Evolutionary conservation across 2,329 filamentous ascomycete species (phyloP).

Genomic region (Tolypocladium inflatum): DNA sequence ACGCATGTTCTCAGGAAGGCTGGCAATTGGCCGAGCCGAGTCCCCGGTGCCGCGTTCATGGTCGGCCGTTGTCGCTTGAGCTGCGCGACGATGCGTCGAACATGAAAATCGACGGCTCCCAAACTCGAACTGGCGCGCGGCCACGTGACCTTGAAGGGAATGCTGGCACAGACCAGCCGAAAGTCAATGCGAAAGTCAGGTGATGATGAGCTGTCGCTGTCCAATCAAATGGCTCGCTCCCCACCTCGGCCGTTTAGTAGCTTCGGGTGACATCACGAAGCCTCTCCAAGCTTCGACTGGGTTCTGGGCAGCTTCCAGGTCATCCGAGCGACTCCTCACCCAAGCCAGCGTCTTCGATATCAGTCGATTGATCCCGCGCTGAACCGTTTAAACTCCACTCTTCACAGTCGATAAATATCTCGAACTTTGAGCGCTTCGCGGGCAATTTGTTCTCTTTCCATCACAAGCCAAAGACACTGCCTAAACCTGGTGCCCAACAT

Average conservation of each 20-base stretch:
- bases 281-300: slow-evolving; percentile 20
- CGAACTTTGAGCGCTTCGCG: not conserved
- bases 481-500: slow-evolving; percentile 1
- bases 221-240: slow-evolving; percentile 12
- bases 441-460: not conserved
- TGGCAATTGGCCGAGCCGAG: slow-evolving; percentile 31
- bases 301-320: slow-evolving; percentile 16
- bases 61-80: slow-evolving; percentile 15
- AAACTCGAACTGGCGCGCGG: slow-evolving; percentile 2
- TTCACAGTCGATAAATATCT: not conserved
- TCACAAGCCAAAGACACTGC: not conserved
- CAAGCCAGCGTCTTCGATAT: not conserved
- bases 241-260: slow-evolving; percentile 7
- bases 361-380: not conserved
- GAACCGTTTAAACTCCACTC: not conserved
- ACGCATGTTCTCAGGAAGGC: slow-evolving; percentile 30
- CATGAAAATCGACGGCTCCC: slow-evolving; percentile 8
- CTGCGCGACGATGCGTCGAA: not conserved
- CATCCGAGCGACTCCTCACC: slow-evolving; percentile 7
- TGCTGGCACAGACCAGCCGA: not conserved
- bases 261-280: slow-evolving; percentile 24
- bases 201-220: slow-evolving; percentile 15
- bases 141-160: slow-evolving; percentile 13
- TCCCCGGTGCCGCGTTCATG: slow-evolving; percentile 26
- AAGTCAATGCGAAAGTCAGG: slow-evolving; percentile 8